These are phyloP conservation scores for Triticum dicoccoides DNA, from an alignment of 176 grass and related monocot genomes.

Conservation along the genomic window DNA sequence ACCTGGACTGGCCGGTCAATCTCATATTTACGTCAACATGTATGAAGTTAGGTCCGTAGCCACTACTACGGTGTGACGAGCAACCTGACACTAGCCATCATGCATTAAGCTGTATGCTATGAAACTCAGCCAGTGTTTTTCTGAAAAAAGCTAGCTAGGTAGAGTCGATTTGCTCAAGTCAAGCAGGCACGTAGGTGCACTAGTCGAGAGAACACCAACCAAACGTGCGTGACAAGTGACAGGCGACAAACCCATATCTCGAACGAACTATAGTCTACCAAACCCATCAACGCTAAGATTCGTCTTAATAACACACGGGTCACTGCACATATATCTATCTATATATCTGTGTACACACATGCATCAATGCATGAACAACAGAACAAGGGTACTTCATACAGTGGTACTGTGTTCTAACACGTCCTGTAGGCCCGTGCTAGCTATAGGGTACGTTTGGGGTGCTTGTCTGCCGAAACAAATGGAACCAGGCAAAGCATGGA, in stretches of 20 bases:
- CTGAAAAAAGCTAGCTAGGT: too few relatives aligned
- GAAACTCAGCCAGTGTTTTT: not conserved
- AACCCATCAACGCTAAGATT: not conserved
- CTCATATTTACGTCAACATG: not conserved
- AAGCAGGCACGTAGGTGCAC: not conserved
- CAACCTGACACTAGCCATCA: not conserved
- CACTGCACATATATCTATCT: too few relatives aligned
- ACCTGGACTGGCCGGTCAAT: not conserved
- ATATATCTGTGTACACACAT: too few relatives aligned
- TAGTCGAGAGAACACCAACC: not conserved
- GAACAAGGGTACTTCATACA: too few relatives aligned
- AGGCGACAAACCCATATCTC: not conserved
- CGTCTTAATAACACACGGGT: too few relatives aligned
- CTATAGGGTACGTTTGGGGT: too few relatives aligned
- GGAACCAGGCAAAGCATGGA: not conserved
- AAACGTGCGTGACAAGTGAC: not conserved
- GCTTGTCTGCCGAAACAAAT: not conserved
- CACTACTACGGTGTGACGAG: not conserved
- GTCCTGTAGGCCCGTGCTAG: too few relatives aligned
- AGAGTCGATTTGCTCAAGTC: not conserved
- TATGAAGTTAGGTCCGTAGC: not conserved
- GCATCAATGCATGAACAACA: too few relatives aligned
- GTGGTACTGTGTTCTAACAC: too few relatives aligned
- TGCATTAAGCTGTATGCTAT: not conserved
- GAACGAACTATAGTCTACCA: not conserved